Conservation (phyloP, 2,329 filamentous ascomycete genomes). For the Daldinia sp. region DNA sequence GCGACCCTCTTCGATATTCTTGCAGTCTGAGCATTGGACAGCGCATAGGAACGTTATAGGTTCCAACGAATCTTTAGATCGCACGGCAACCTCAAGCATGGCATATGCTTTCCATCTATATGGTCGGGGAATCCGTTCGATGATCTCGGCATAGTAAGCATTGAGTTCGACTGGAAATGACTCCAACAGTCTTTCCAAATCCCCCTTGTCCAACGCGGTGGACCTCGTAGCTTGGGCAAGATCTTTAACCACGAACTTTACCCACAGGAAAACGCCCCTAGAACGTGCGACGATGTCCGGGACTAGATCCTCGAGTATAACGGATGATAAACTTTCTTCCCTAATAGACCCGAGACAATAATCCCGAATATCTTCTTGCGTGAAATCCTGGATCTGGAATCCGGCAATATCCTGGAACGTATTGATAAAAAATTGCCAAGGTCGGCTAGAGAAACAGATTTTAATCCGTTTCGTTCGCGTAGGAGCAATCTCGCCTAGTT, state of each 20-base stretch:
- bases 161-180: slow-evolving; percentile 30
- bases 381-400: slow-evolving; percentile 36
- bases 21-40: slow-evolving; percentile 17
- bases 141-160: slow-evolving; percentile 31
- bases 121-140: slow-evolving; percentile 27
- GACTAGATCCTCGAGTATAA: slow-evolving; percentile 1
- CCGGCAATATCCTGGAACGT: slow-evolving; percentile 8
- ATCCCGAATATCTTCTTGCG: slow-evolving; percentile 35
- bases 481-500: slow-evolving; percentile 12
- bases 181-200: slow-evolving; percentile 14
- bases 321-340: slow-evolving; percentile 1
- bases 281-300: slow-evolving; percentile 25
- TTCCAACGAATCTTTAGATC: background rate
- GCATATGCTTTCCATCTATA: slow-evolving; percentile 29
- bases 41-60: slow-evolving; percentile 5
- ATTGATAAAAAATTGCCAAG: slow-evolving; percentile 30
- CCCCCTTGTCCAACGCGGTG: background rate
- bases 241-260: slow-evolving; percentile 32
- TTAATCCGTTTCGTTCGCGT: slow-evolving; percentile 18
- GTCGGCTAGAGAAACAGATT: slow-evolving; percentile 38
- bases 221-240: slow-evolving; percentile 13
- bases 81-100: slow-evolving; percentile 17
- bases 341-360: slow-evolving; percentile 30
- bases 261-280: slow-evolving; percentile 40
- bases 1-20: slow-evolving; percentile 3